Conservation (phyloP, 257 asterid genomes). For the Solanum dulcamara region DNA sequence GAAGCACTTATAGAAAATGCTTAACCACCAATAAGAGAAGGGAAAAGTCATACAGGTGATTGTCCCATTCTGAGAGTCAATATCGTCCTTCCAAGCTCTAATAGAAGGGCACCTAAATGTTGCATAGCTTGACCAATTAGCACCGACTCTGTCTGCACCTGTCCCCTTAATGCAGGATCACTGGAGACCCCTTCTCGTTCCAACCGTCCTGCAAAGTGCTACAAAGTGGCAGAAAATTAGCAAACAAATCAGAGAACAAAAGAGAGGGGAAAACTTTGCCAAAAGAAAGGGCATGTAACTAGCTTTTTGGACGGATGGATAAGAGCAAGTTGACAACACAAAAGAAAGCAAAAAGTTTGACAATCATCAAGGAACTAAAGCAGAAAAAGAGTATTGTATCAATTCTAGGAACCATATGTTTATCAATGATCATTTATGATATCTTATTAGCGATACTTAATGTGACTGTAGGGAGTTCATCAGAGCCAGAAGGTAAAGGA, state of each 20-base stretch:
- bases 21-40: neutral
- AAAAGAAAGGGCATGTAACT: neutral
- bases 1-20: neutral
- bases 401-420: neutral
- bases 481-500: neutral
- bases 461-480: neutral
- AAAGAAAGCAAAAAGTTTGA: neutral
- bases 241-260: conserved; percentile 18
- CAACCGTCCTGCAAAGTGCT: conserved; percentile 68
- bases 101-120: conserved; percentile 78
- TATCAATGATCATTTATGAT: neutral
- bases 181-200: conserved; percentile 55
- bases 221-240: conserved; percentile 40
- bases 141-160: conserved; percentile 54
- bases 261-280: neutral
- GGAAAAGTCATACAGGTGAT: conserved; percentile 51
- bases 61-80: conserved; percentile 84
- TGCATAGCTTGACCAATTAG: conserved; percentile 82
- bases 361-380: neutral
- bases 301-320: neutral
- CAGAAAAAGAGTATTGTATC: neutral
- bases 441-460: neutral
- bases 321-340: neutral
- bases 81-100: conserved; percentile 90
- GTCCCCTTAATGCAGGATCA: conserved; percentile 61